Conservation (phyloP, 305 asterid species). For the Fraxinus baroniana region DNA sequence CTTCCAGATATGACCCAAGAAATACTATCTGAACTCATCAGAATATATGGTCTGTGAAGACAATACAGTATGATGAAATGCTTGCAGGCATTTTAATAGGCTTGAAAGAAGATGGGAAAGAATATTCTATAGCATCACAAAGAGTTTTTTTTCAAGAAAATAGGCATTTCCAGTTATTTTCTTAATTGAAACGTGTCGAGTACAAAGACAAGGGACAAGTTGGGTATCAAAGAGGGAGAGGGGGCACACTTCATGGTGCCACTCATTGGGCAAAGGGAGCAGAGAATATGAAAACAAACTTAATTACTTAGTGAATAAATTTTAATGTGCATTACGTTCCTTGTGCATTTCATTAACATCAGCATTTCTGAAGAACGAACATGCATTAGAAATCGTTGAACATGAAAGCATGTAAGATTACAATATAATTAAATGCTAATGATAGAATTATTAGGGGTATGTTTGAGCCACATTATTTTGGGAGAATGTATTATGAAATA, state of each 20-base stretch:
- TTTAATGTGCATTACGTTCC: not conserved
- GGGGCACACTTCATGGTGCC: not conserved
- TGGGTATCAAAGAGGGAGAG: not conserved
- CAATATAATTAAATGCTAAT: not conserved
- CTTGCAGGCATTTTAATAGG: not conserved
- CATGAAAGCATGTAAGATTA: not conserved
- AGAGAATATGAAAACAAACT: not conserved
- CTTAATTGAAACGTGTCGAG: not conserved
- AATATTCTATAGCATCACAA: not conserved
- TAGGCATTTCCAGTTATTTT: constrained; percentile 4
- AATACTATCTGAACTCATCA: not conserved
- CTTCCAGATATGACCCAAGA: not conserved
- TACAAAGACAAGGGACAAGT: not conserved
- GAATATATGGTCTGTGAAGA: not conserved
- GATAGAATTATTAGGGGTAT: not conserved
- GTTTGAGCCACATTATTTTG: too few species aligned
- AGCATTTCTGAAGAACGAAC: not conserved
- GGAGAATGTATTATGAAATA: too few species aligned
- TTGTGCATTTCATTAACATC: not conserved
- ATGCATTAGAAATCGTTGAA: not conserved
- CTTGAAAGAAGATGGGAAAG: not conserved
- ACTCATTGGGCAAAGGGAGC: not conserved
- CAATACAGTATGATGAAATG: not conserved
- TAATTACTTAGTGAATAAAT: not conserved
- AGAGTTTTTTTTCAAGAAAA: not conserved